Conservation (phyloP, 2,329 filamentous ascomycete species). For the Aureobasidium sp. region DNA sequence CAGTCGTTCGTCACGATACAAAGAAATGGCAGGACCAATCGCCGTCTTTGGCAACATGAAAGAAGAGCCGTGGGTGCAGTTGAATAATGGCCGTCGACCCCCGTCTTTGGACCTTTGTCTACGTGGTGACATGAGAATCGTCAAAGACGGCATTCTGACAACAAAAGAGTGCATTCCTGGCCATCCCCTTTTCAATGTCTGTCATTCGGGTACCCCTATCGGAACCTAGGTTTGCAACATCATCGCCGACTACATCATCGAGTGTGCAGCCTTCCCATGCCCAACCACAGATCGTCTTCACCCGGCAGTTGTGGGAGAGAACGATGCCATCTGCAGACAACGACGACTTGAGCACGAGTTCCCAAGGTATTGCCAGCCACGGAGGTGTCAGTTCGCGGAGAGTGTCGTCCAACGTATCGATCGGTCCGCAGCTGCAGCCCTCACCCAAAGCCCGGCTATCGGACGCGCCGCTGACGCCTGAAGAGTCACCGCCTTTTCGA, state of each 20-base stretch:
- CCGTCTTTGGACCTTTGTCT: constrained; percentile 15
- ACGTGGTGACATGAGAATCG: not conserved
- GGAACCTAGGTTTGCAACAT: constrained; percentile 11
- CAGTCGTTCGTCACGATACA: constrained; percentile 15
- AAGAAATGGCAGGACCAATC: constrained; percentile 15
- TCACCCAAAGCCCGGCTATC: constrained; percentile 26
- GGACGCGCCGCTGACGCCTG: constrained; percentile 31
- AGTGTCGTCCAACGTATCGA: constrained; percentile 26
- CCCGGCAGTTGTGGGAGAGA: constrained; percentile 33
- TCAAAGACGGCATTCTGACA: constrained; percentile 14
- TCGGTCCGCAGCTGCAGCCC: constrained; percentile 24
- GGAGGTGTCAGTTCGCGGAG: constrained; percentile 20
- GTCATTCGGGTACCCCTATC: constrained; percentile 18
- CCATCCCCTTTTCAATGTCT: constrained; percentile 18
- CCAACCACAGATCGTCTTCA: constrained; percentile 28
- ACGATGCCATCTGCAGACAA: constrained; percentile 29
- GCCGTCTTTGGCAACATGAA: constrained; percentile 9
- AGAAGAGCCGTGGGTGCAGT: not conserved
- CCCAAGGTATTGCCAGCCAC: constrained; percentile 10
- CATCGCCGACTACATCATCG: constrained; percentile 7
- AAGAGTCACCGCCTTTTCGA: constrained; percentile 30
- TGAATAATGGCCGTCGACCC: constrained; percentile 12
- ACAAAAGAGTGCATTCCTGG: constrained; percentile 19
- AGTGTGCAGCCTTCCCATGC: constrained; percentile 7
- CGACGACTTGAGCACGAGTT: constrained; percentile 15